Percentiles rank a stretch among this genome's conserved stretches.
phyloP scores from a whole-genome alignment of 2,329 filamentous ascomycete genomes.

The Alternaria alternata region DNA sequence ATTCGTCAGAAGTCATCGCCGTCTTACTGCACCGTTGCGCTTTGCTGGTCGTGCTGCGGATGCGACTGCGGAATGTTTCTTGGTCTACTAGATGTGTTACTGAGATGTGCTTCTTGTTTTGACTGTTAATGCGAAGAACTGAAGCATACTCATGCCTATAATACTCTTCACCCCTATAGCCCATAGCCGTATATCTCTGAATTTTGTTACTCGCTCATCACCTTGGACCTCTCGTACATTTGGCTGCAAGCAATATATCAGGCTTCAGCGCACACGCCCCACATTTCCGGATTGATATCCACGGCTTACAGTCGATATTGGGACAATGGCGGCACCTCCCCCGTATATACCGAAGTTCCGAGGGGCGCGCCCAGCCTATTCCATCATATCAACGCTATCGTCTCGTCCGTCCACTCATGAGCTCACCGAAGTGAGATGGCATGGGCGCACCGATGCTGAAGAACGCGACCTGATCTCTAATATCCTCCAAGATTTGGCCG shows the following conservation, averaged over 20 bases:
- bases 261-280: conserved; percentile 11
- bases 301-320: conserved; percentile 7
- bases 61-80: conserved; percentile 7
- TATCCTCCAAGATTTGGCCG: conserved; percentile 29
- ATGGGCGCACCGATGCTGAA: background rate
- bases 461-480: conserved; percentile 23
- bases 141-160: background rate
- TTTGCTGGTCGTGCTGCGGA: conserved; percentile 14
- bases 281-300: conserved; percentile 4
- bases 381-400: conserved; percentile 6
- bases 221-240: conserved; percentile 10
- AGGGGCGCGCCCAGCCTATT: background rate
- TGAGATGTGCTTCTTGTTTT: conserved; percentile 6
- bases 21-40: conserved; percentile 13
- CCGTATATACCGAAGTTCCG: conserved; percentile 10
- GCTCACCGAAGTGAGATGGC: background rate
- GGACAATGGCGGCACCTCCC: conserved; percentile 10
- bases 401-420: background rate
- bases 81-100: conserved; percentile 6
- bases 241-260: conserved; percentile 12
- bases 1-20: conserved; percentile 12
- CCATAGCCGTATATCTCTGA: background rate
- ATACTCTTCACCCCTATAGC: conserved; percentile 7
- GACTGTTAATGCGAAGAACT: background rate
- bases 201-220: background rate